Evolutionary conservation across 2,329 filamentous ascomycete species (phyloP), one percentile per base, ranked within the genome.

Genomic region (Aspergillus piperis): DNA sequence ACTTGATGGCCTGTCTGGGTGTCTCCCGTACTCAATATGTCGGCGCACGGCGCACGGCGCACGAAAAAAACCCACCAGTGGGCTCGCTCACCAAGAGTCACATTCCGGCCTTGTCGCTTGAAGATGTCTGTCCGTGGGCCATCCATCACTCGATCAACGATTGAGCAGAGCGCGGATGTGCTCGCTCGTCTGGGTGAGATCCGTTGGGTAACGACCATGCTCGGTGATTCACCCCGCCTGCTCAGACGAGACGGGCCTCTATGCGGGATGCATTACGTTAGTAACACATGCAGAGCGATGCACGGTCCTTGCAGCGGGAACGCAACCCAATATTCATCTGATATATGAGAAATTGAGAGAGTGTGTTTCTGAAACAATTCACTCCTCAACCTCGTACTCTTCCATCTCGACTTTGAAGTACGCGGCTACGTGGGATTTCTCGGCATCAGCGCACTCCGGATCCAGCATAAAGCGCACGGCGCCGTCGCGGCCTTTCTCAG

Each of bases 401-500:
- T 96, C 91, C 23, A 92, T 86, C 71, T 96, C 91, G 44, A 90
- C 81, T 71, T 84, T 86, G 71, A 89, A 91, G 73, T 88, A 92
- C 53, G 84, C 81, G 3, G 83, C 82, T 2, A 93, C 89, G 11
- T 84, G 82, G 11, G 83, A 82, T 67, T 86, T 85, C 77, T 99
- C 95, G 15, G 83, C 82, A 50, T 84, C 83, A 2, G 92, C 92
- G 53, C 89, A 85, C 57, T 89, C 88, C 0, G 88, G 86, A 65
- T 96, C 90, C 52, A 98, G 88, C 76, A 97, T 91, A 74, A 96
- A 98, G 6, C 95, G 86, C 65, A 96, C 87, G 0, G 94, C 96
- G 6, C 90, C 90, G 21, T 91, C 89, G 32, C 81, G 77, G 6
- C 82, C 80, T 11, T 78, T 73, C 60, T 82, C 79, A 11, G 70